Conservation (phyloP, 352 stramenopile species). For the Pythium diclinum region DNA sequence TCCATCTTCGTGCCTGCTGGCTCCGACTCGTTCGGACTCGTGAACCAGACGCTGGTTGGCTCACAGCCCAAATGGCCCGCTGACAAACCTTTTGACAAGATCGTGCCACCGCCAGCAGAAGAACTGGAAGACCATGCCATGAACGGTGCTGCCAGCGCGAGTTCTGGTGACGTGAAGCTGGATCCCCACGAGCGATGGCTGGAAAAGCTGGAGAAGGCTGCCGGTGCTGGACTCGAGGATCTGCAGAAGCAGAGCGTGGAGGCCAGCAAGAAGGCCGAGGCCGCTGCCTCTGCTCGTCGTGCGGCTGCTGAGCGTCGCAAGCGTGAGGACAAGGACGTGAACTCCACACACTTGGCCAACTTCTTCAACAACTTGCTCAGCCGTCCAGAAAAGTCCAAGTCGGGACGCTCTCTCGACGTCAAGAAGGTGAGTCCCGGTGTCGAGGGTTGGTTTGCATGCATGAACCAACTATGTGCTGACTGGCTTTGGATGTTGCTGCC, state of each 20-base stretch:
- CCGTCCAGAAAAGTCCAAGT: conserved; percentile 78
- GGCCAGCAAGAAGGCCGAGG: conserved; percentile 77
- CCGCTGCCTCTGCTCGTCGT: conserved; percentile 61
- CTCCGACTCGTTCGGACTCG: conserved; percentile 74
- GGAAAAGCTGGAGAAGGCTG: conserved; percentile 78
- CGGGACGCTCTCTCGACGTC: conserved; percentile 49
- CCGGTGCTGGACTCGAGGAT: conserved; percentile 70
- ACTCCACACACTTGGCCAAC: conserved; percentile 81
- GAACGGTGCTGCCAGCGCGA: neutral
- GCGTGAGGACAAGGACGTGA: conserved; percentile 80
- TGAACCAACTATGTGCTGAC: neutral
- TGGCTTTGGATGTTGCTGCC: neutral
- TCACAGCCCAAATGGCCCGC: conserved; percentile 72
- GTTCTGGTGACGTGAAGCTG: conserved; percentile 50
- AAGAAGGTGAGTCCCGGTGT: conserved; percentile 50
- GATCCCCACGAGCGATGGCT: conserved; percentile 76
- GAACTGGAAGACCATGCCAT: conserved; percentile 24
- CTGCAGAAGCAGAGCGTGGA: conserved; percentile 84
- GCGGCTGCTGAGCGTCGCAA: conserved; percentile 69
- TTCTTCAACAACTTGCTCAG: conserved; percentile 89
- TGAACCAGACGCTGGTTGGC: conserved; percentile 73
- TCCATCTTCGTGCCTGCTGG: conserved; percentile 73
- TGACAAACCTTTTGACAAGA: conserved; percentile 81
- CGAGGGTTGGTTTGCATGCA: neutral
- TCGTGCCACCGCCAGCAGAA: conserved; percentile 53